Evolutionary conservation across 495 filamentous ascomycete genomes (phyloP), one percentile per base, ranked within the genome.

Genomic region (Ascodesmis nigricans): DNA sequence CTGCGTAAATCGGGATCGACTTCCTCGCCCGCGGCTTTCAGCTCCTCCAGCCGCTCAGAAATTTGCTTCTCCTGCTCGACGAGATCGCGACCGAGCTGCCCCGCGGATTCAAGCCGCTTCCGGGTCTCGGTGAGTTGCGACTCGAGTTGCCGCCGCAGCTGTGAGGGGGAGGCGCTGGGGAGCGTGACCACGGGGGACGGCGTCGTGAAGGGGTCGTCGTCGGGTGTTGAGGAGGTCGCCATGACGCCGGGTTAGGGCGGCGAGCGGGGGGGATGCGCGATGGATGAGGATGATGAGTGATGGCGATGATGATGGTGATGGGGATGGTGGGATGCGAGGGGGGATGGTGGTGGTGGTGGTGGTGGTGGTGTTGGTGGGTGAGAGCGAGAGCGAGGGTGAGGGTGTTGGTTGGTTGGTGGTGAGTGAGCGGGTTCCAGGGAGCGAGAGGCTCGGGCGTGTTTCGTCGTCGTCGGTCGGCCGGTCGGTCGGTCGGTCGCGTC

Each of bases 41-140:
- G 69, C 42, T 92, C 87, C 44, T 71, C 73, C 40, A 97, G 56
- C 43, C 74, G 67, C 28, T 83, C 79, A 31, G 69, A 65, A 26
- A 95, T 63, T 31, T 84, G 69, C 44, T 69, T 71, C 40, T 76
- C 73, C 52, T 95, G 90, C 32, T 78, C 66, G 13, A 93, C 66
- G 7, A 97, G 66, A 1, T 78, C 71, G 10, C 71, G 82, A 25
- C 87, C 87, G 23, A 95, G 55, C 46, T 74, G 81, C 3, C 76
- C 83, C 3, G 87, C 78, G 50, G 91, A 82, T 51, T 91, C 75
- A 44, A 95, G 71, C 39, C 83, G 65, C 34, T 81, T 73, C 39
- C 90, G 78, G 0, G 84, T 91, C 52, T 97, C 90, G 17, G 71
- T 67, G 22, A 95, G 61, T 55, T 92, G 90, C 27, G 82, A 81